Evolutionary conservation across 768 basidiomycete species (phyloP), one percentile per base, ranked within the genome.

Genomic region (Sporobolomyces pararoseus): DNA sequence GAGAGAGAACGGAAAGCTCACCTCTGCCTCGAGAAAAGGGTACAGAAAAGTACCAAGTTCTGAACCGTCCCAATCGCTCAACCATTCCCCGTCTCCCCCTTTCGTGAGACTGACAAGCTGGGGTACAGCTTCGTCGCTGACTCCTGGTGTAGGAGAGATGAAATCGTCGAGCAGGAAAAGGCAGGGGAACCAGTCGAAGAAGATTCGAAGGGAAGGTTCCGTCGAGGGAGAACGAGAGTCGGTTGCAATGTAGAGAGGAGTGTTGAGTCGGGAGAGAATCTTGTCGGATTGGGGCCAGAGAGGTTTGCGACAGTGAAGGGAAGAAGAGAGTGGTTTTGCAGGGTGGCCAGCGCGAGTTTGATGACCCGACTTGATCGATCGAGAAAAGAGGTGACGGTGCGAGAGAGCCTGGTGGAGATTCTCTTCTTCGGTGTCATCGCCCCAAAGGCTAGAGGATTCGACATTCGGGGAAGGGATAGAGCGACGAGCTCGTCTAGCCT

Each of bases 191-290:
- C 83, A 84, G 31, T 74, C 78, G 29, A 79, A 75, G 75, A 89
- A 82, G 0, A 81, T 78, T 2, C 72, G 75, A 25, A 89, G 81
- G 2, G 81, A 68, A 2, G 83, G 80, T 71, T 86, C 80, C 0
- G 75, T 70, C 1, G 73, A 66, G 0, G 85, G 84, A 14, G 79
- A 76, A 7, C 75, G 70, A 17, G 82, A 81, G 76, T 89, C 88
- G 17, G 88, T 88, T 19, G 89, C 84, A 60, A 89, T 82, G 78
- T 84, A 89, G 47, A 89, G 76, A 0, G 87, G 86, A 12, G 79
- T 82, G 74, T 88, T 88, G 54, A 88, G 80, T 3, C 67, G 73
- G 23, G 51, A 34, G 14, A 69, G 63, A 19, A 27, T 42, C 19
- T 44, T 42, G 55, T 31, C n/a, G 32, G 7, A n/a, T 17, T 35